Percentiles rank a stretch among this genome's conserved stretches.
Evolutionary conservation across 305 asterid genomes (phyloP).

Genomic region (Coffea humblotiana): DNA sequence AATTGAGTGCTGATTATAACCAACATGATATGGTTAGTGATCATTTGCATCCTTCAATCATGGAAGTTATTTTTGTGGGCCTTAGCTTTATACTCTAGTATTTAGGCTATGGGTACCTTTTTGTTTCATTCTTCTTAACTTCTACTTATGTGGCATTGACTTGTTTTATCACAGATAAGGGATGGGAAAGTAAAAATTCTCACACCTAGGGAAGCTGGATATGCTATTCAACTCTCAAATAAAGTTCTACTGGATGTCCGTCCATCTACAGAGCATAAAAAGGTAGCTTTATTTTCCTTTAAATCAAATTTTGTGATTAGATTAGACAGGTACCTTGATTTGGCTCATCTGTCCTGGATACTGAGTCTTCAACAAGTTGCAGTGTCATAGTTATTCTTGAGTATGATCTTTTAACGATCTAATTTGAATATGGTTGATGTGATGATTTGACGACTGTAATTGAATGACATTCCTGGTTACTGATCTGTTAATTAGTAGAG

Average conservation of each 20-base stretch:
- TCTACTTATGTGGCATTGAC: conserved; percentile 2
- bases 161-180: conserved; percentile 51
- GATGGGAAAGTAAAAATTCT: conserved; percentile 85
- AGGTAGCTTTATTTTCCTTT: conserved; percentile 41
- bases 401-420: neutral
- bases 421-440: neutral
- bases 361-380: neutral
- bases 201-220: conserved; percentile 96
- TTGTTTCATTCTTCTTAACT: neutral
- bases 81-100: neutral
- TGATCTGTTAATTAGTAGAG: too few relatives aligned
- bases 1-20: neutral
- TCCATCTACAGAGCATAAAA: conserved; percentile 71
- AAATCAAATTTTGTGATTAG: neutral
- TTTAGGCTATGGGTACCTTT: neutral
- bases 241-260: conserved; percentile 93
- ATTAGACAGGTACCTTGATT: neutral
- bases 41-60: neutral
- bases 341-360: neutral
- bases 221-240: conserved; percentile 82
- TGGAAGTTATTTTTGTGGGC: neutral
- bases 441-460: neutral
- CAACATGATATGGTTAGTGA: neutral
- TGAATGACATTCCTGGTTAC: neutral
- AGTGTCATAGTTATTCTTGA: too few relatives aligned